Base-by-base conservation (phyloP, 208 protist species). In the Crithidia fasciculata region DNA sequence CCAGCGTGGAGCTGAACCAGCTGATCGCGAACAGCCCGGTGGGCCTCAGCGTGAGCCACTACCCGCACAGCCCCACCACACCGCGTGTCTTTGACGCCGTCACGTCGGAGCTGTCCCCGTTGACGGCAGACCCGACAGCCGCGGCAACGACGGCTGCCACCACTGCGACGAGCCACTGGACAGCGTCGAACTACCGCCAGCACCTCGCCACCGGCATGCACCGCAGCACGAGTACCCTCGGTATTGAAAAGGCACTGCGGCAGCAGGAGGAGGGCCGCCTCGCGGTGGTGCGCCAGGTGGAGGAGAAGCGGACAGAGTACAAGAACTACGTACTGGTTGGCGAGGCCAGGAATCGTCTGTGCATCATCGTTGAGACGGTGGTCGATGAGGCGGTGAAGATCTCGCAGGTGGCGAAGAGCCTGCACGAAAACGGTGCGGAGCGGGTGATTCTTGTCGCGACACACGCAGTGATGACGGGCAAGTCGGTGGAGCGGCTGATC, bases 381-480 rank as follows among this genome's bases (percentile, higher is more conserved):
- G 82, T 97, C 43, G 90, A 97, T 58, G 92, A 97, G 67, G 92
- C 85, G 7, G 72, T 94, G 50, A 82, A 91, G 57, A 89, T 94
- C 45, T 69, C 74, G 9, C 74, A 81, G 5, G 87, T 93, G 0
- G 90, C 92, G 8, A 69, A 62, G 54, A 80, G 82, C 28, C 69
- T 97, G 13, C 72, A 85, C 16, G 82, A 80, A 52, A 74, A 79
- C 41, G 90, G 92, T 2, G 92, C 92, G 5, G 74, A 77, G 64
- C 83, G 88, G 16, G 86, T 97, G 47, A 83, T 94, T 43, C 54
- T 91, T 12, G 71, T 91, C 45, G 90, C 90, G 15, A 95, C 90
- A 44, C 92, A 97, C 72, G 86, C 87, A 28, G 83, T 94, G 47
- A 72, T 95, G 68, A 85, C 89, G 10, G 92, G 87, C 8, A 73